These are phyloP conservation scores for Microglena sp. DNA, from an alignment of 139 green algal species.

Conservation along the genomic window DNA sequence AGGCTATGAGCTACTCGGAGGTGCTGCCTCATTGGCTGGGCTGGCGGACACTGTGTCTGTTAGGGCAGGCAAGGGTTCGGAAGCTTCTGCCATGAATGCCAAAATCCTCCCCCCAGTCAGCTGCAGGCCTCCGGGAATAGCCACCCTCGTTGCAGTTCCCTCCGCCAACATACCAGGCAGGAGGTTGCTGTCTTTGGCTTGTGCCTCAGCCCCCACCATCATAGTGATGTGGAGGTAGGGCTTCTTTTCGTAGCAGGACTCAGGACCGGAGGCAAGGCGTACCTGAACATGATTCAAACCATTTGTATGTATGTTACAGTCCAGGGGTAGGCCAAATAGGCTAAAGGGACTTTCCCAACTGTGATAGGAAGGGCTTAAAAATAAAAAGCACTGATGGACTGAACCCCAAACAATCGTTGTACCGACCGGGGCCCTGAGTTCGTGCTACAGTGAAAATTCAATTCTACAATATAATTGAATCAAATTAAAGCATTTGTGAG, in stretches of 20 bases:
- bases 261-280: background rate
- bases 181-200: slow-evolving; percentile 13
- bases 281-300: background rate
- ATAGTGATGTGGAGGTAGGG: slow-evolving; percentile 31
- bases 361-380: background rate
- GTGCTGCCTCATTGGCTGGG: too few species aligned
- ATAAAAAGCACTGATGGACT: background rate
- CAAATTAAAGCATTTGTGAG: too few species aligned
- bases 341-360: background rate
- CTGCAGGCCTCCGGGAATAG: slow-evolving; percentile 10
- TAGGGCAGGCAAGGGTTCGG: too few species aligned
- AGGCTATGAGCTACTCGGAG: too few species aligned
- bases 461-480: too few species aligned
- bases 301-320: background rate
- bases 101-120: slow-evolving; percentile 16
- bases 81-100: too few species aligned
- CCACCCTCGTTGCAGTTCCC: background rate
- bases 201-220: background rate
- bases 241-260: slow-evolving; percentile 1
- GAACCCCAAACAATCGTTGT: background rate
- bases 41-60: too few species aligned
- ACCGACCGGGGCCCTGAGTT: too few species aligned
- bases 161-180: slow-evolving; percentile 5
- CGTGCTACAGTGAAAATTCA: too few species aligned
- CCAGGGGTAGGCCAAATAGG: too few species aligned